A percentile compares a stretch with the other conserved stretches of the same genome.
phyloP scores from a whole-genome alignment of 768 basidiomycete species.

The Paxillus involutus region DNA sequence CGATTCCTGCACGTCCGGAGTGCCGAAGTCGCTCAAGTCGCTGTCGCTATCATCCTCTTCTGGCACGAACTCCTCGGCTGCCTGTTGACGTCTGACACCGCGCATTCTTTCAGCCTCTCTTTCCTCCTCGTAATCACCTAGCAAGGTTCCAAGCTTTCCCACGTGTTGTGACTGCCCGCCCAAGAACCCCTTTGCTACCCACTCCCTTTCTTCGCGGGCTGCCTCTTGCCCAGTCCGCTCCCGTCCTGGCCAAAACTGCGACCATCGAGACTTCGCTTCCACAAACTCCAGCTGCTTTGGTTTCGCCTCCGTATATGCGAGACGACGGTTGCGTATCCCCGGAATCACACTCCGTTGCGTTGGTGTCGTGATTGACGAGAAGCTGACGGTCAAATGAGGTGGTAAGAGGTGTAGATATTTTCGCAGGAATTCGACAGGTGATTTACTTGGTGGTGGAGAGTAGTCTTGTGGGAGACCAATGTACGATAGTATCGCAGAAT shows the following conservation, averaged over 20 bases:
- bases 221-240: constrained; percentile 50
- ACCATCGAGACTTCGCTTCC: constrained; percentile 59
- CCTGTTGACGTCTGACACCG: constrained; percentile 40
- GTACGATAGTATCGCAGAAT: constrained; percentile 40
- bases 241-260: constrained; percentile 62
- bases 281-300: constrained; percentile 57
- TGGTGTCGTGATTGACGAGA: constrained; percentile 48
- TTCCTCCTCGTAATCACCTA: constrained; percentile 78
- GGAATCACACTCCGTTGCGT: constrained; percentile 65
- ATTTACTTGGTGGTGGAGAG: constrained; percentile 54
- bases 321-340: constrained; percentile 69
- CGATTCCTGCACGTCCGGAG: constrained; percentile 40
- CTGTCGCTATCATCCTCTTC: constrained; percentile 68
- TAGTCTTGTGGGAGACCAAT: constrained; percentile 61
- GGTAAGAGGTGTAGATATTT: constrained; percentile 63
- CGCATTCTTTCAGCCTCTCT: constrained; percentile 65
- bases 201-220: constrained; percentile 64
- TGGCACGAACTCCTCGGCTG: constrained; percentile 50
- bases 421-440: constrained; percentile 64
- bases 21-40: constrained; percentile 29
- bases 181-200: constrained; percentile 66
- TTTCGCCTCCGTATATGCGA: constrained; percentile 55
- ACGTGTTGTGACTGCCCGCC: constrained; percentile 55
- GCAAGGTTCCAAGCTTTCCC: constrained; percentile 64
- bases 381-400: constrained; percentile 52